These are phyloP conservation scores for Guyanaporus albipodus DNA, from an alignment of 768 basidiomycete species.

Conservation along the genomic window DNA sequence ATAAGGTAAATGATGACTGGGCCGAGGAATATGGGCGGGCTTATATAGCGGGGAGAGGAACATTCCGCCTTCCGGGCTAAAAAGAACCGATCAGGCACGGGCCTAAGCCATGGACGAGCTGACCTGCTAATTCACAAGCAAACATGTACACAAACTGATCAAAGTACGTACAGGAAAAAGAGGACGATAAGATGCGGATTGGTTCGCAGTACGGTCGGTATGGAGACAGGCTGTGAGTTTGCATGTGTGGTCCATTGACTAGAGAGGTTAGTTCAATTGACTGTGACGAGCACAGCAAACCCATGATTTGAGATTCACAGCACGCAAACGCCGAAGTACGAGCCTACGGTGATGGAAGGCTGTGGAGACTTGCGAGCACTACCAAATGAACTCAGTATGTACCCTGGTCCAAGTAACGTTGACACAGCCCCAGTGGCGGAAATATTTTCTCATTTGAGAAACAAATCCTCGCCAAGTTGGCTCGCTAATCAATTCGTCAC, in stretches of 20 bases:
- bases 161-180: slow-evolving; percentile 8
- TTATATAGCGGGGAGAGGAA: slow-evolving; percentile 16
- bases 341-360: background rate
- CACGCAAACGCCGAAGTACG: slow-evolving; percentile 11
- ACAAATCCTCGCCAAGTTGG: background rate
- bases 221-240: slow-evolving; percentile 12
- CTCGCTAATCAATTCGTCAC: background rate
- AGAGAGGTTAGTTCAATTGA: background rate
- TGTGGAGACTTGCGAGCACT: background rate
- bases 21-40: background rate
- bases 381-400: too few relatives aligned
- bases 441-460: background rate
- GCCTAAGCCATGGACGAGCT: background rate
- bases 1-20: background rate
- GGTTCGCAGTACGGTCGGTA: too few relatives aligned
- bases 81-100: background rate
- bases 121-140: background rate
- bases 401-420: too few relatives aligned
- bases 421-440: background rate
- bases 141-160: background rate
- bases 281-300: slow-evolving; percentile 8
- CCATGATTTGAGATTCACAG: too few relatives aligned
- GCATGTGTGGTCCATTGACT: background rate
- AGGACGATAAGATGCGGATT: slow-evolving; percentile 9
- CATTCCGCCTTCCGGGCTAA: background rate